A percentile compares a stretch with the other conserved stretches of the same genome.
Conservation (phyloP, 495 filamentous ascomycete species). For the Margaritispora aquatica region DNA sequence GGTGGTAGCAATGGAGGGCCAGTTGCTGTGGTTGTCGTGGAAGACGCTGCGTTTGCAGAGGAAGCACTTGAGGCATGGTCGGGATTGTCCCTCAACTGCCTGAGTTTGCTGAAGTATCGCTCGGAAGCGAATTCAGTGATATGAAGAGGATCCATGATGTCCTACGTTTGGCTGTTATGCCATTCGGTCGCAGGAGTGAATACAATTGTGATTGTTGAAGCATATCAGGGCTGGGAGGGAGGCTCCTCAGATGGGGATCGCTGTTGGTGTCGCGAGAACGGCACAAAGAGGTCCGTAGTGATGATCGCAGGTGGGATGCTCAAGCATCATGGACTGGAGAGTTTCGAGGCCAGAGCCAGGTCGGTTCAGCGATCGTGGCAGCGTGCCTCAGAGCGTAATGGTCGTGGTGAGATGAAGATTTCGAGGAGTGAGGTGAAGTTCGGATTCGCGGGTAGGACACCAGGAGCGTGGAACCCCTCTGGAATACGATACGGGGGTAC, state of each 20-base stretch:
- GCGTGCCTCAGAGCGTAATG: not conserved
- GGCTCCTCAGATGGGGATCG: constrained; percentile 26
- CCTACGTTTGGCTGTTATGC: constrained; percentile 26
- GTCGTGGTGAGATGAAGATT: not conserved
- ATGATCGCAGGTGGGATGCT: constrained; percentile 31
- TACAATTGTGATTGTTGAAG: constrained; percentile 13
- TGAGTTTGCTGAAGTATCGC: constrained; percentile 46
- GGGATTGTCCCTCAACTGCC: constrained; percentile 16
- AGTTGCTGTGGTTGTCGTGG: not conserved
- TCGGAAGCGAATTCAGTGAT: constrained; percentile 52
- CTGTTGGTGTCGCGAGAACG: constrained; percentile 29
- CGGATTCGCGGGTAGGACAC: not conserved
- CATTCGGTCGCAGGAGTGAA: constrained; percentile 22
- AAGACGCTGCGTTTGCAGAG: not conserved
- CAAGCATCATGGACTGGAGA: constrained; percentile 37
- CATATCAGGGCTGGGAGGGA: constrained; percentile 18
- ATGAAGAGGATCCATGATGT: constrained; percentile 46
- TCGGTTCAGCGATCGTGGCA: constrained; percentile 4
- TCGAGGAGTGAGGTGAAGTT: not conserved
- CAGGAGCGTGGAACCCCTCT: not conserved
- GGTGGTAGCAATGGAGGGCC: not conserved
- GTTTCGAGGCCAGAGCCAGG: not conserved
- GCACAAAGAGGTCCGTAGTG: constrained; percentile 25
- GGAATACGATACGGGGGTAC: not conserved
- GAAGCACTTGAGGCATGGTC: constrained; percentile 10